Evolutionary conservation across 305 asterid species (phyloP).

Genomic region (Fraxinus greggii): DNA sequence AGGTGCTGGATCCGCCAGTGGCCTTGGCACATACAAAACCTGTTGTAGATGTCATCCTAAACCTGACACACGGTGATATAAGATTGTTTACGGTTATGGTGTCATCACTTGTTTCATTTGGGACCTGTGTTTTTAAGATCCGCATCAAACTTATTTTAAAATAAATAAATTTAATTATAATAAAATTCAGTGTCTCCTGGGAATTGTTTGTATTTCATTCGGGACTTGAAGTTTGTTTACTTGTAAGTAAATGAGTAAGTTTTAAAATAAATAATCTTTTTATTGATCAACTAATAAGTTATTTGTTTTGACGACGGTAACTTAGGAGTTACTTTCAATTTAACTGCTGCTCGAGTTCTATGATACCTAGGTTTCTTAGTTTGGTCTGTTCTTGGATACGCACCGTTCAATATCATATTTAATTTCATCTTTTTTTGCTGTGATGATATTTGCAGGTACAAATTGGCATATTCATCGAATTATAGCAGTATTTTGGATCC

Average conservation of each 20-base stretch:
- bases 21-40: neutral
- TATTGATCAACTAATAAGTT: neutral
- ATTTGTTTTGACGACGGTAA: neutral
- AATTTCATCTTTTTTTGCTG: neutral
- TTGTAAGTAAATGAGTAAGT: neutral
- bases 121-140: neutral
- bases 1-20: neutral
- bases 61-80: neutral
- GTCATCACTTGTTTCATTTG: neutral
- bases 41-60: neutral
- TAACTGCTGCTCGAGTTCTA: neutral
- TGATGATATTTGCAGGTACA: slow-evolving; percentile 54
- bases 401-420: neutral
- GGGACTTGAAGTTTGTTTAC: neutral
- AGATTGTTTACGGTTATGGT: neutral
- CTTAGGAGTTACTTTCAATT: neutral
- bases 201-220: neutral
- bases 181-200: neutral
- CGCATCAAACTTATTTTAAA: neutral
- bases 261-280: neutral
- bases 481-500: slow-evolving; percentile 73
- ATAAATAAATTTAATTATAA: neutral
- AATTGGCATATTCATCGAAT: slow-evolving; percentile 77
- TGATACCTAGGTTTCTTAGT: neutral
- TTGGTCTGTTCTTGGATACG: neutral